phyloP scores from a whole-genome alignment of 1,284 basidiomycete species.

The Ceratobasidium theobromae region DNA sequence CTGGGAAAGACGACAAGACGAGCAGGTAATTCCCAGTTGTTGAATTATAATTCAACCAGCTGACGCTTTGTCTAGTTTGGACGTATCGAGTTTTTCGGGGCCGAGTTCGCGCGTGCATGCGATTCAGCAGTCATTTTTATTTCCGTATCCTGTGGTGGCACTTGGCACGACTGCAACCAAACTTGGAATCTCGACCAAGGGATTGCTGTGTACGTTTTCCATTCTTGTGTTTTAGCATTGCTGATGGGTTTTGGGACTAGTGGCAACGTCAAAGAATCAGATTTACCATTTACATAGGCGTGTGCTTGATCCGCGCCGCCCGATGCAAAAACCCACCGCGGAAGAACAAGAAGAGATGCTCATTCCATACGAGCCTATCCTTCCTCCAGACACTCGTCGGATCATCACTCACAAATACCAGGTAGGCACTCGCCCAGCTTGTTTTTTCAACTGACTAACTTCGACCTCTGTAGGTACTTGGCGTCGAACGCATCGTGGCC shows the following conservation, averaged over 20 bases:
- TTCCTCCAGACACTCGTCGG: slow-evolving; percentile 72
- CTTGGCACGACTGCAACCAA: slow-evolving; percentile 78
- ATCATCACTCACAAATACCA: slow-evolving; percentile 79
- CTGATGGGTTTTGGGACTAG: slow-evolving; percentile 47
- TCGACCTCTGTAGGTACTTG: slow-evolving; percentile 58
- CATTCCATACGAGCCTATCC: slow-evolving; percentile 77
- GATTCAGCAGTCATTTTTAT: slow-evolving; percentile 70
- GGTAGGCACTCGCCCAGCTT: slow-evolving; percentile 46
- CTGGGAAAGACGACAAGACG: slow-evolving; percentile 61
- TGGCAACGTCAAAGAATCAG: slow-evolving; percentile 75
- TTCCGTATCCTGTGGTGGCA: slow-evolving; percentile 67
- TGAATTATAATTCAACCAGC: neutral
- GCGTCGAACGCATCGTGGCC: slow-evolving; percentile 64
- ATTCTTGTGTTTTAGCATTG: neutral
- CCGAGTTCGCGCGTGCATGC: slow-evolving; percentile 55
- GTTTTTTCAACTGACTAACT: neutral
- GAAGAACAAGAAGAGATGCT: slow-evolving; percentile 86
- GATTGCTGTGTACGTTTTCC: slow-evolving; percentile 68
- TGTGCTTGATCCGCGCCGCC: slow-evolving; percentile 82
- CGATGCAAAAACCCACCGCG: slow-evolving; percentile 71
- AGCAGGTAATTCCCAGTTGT: slow-evolving; percentile 54
- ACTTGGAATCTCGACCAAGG: slow-evolving; percentile 85
- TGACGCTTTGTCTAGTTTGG: slow-evolving; percentile 54
- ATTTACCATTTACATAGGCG: slow-evolving; percentile 75
- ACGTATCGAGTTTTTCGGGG: slow-evolving; percentile 67